phyloP scores from a whole-genome alignment of 345 rosid genomes.

The Lepidium aucheri region DNA sequence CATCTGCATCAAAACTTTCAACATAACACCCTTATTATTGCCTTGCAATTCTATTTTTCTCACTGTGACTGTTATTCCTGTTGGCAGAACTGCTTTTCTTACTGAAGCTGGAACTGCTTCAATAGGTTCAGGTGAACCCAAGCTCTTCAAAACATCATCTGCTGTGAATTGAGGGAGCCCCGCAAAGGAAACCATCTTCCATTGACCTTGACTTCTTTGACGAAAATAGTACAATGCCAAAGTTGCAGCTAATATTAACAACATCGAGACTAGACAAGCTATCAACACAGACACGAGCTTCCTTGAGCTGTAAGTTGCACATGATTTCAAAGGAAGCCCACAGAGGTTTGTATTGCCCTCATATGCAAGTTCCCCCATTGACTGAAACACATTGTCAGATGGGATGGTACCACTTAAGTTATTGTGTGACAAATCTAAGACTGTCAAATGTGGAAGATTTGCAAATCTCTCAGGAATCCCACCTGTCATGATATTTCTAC shows the following conservation, averaged over 20 bases:
- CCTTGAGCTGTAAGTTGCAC: constrained; percentile 48
- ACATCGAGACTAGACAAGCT: constrained; percentile 38
- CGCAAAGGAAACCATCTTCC: constrained; percentile 69
- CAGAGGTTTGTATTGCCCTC: constrained; percentile 65
- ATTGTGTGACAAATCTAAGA: constrained; percentile 61
- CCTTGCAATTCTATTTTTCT: constrained; percentile 54
- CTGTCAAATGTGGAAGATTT: constrained; percentile 40
- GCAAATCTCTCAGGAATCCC: constrained; percentile 48
- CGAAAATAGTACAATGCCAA: constrained; percentile 44
- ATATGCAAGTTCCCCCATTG: constrained; percentile 60
- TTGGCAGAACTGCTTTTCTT: constrained; percentile 69
- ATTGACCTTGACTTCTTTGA: constrained; percentile 46
- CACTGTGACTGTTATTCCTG: constrained; percentile 78
- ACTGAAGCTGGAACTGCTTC: constrained; percentile 37
- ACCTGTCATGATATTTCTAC: constrained; percentile 48
- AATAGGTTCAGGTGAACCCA: constrained; percentile 34
- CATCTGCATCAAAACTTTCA: constrained; percentile 41
- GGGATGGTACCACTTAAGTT: constrained; percentile 65
- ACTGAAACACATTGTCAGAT: constrained; percentile 37
- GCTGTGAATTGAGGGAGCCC: constrained; percentile 80
- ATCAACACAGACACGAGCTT: constrained; percentile 50
- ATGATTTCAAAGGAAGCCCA: constrained; percentile 61
- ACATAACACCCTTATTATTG: constrained; percentile 29
- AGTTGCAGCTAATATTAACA: constrained; percentile 37
- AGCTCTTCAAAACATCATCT: constrained; percentile 66